Evolutionary conservation across 306 rosid species (phyloP), one percentile per base, ranked within the genome.

Genomic region (Trifolium dubium): DNA sequence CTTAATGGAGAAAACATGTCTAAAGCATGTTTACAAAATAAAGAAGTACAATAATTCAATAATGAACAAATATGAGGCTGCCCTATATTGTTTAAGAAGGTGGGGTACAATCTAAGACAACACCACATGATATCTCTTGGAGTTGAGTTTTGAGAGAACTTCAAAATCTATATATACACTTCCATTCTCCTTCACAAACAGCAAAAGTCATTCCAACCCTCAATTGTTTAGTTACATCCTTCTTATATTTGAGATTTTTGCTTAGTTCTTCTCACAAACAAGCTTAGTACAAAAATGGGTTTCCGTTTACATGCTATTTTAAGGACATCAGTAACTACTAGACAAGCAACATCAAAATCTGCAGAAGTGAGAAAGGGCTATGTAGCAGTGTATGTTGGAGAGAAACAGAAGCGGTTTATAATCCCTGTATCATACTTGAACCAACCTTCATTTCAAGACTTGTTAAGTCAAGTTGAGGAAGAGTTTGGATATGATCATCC

Each of bases 401-500:
- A 86, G 65, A 61, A 80, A 39, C 64, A 11, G 40, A 83, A 66
- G 67, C 70, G 86, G 8, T 83, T 46, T 19, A 60, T 81, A 10
- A 80, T 85, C 31, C 91, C 91, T 0, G 2, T 85, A 35, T 61
- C 89, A 17, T 80, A 54, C 67, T 56, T 87, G 74, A 87, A 74
- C 71, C 78, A 87, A 44, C 78, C 85, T 51, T 67, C 78, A 44
- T 87, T 87, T 41, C 85, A 80, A 50, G 74, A 81, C 1, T 51
- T 78, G 17, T 47, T 83, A 39, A 69, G 30, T n/a, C 53, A 76
- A 50, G 85, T 79, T 1, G 77, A 72, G 44, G 68, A 85, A 66
- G 83, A 80, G 50, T 83, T 83, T 60, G 79, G 83, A 69, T 85
- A 79, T 71, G 81, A 80, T 53, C 89, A 85, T 77, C 83, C 85